These are phyloP conservation scores for Metarhizium humberi DNA, from an alignment of 2,329 filamentous ascomycete genomes.

Conservation along the genomic window DNA sequence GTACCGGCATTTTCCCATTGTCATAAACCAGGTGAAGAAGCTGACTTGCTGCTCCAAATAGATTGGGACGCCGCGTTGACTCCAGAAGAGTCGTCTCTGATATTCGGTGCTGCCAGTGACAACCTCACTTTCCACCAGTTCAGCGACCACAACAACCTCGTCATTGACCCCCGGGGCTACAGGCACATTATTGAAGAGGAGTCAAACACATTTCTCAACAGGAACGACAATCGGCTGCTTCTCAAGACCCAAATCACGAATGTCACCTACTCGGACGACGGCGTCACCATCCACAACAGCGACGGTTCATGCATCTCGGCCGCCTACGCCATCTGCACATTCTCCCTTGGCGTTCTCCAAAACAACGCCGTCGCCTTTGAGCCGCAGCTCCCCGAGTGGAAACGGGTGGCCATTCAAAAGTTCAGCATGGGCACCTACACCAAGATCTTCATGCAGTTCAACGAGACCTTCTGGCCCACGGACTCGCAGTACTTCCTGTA, in stretches of 20 bases:
- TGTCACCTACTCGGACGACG: conserved; percentile 40
- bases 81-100: conserved; percentile 45
- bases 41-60: conserved; percentile 1
- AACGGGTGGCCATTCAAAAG: conserved; percentile 50
- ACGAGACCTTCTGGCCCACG: conserved; percentile 53
- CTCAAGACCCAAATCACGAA: conserved; percentile 48
- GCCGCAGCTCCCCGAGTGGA: conserved; percentile 54
- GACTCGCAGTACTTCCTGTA: conserved; percentile 36
- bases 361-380: conserved; percentile 48
- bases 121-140: conserved; percentile 56
- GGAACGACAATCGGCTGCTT: conserved; percentile 45
- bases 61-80: conserved; percentile 49
- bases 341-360: conserved; percentile 60
- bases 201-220: conserved; percentile 45
- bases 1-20: neutral
- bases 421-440: conserved; percentile 66
- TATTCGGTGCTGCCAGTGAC: conserved; percentile 45
- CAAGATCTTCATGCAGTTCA: conserved; percentile 63
- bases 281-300: conserved; percentile 42
- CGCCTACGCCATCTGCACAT: conserved; percentile 56
- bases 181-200: conserved; percentile 47
- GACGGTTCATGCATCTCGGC: conserved; percentile 49
- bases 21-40: neutral
- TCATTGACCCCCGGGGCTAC: conserved; percentile 53
- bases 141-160: conserved; percentile 52